Conservation (phyloP, 108 stramenopile genomes). For the Mediolabrus comicus region DNA sequence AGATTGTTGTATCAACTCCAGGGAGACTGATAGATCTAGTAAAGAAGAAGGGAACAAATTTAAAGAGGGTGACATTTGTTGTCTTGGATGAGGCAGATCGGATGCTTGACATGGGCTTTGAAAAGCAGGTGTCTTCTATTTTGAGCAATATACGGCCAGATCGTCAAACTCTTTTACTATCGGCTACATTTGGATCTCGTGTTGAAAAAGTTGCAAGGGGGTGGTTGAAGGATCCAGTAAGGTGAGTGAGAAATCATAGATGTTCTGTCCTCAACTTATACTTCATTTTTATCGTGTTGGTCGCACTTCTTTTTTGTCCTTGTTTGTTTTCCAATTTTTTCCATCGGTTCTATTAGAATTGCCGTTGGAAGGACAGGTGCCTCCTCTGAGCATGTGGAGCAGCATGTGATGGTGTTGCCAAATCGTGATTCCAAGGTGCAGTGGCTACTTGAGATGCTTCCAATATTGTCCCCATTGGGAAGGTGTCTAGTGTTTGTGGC, state of each 20-base stretch:
- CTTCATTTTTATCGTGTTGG: conserved; percentile 1
- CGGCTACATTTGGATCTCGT: conserved; percentile 67
- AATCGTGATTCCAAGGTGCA: conserved; percentile 51
- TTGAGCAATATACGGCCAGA: conserved; percentile 76
- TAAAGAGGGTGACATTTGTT: conserved; percentile 60
- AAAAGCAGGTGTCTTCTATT: conserved; percentile 78
- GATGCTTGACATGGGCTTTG: conserved; percentile 89
- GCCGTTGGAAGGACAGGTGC: conserved; percentile 74
- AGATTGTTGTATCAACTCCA: conserved; percentile 94
- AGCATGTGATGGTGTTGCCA: conserved; percentile 81
- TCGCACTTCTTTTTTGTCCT: conserved; percentile 33
- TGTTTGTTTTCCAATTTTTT: conserved; percentile 8
- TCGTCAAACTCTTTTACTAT: conserved; percentile 75
- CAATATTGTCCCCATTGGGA: conserved; percentile 58
- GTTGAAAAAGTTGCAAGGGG: conserved; percentile 60
- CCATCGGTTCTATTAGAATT: conserved; percentile 25
- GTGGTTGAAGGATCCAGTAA: conserved; percentile 63
- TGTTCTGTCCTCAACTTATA: background rate
- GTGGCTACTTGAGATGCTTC: conserved; percentile 74
- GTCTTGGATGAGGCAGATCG: conserved; percentile 97
- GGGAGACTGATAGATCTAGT: conserved; percentile 96
- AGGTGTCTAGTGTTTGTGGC: conserved; percentile 82
- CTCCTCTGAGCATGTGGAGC: conserved; percentile 70
- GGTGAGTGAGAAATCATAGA: conserved; percentile 39
- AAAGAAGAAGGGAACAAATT: conserved; percentile 49